Evolutionary conservation across 345 rosid species (phyloP).

Genomic region (Camelina neglecta): DNA sequence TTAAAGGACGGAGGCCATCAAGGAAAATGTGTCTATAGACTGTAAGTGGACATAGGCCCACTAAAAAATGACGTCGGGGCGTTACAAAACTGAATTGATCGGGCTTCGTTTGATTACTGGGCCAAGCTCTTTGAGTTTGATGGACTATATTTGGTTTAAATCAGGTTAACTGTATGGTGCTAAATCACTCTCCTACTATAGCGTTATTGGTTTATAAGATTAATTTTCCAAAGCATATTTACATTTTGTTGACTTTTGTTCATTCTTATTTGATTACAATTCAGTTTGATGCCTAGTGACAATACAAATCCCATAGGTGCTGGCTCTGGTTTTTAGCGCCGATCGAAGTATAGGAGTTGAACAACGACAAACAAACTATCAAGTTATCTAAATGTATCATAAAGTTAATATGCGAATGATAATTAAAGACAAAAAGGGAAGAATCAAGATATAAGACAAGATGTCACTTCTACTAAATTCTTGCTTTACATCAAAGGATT

Average conservation of each 20-base stretch:
- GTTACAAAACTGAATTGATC: too few relatives aligned
- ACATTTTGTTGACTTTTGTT: neutral
- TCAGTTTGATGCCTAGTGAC: neutral
- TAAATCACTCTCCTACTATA: too few relatives aligned
- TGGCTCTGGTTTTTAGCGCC: neutral
- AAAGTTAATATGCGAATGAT: neutral
- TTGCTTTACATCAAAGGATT: slow-evolving; percentile 12
- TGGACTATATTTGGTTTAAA: too few relatives aligned
- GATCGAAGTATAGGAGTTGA: neutral
- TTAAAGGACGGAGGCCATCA: too few relatives aligned
- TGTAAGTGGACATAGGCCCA: too few relatives aligned
- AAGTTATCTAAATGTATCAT: slow-evolving; percentile 17
- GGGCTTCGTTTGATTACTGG: too few relatives aligned
- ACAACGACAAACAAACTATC: neutral
- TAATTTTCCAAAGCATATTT: too few relatives aligned
- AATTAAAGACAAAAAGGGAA: slow-evolving; percentile 5
- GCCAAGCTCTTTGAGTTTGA: too few relatives aligned
- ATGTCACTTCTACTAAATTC: slow-evolving; percentile 17
- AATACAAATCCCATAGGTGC: neutral
- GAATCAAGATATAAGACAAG: slow-evolving; percentile 10
- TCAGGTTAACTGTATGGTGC: too few relatives aligned
- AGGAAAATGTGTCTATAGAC: too few relatives aligned
- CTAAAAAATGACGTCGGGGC: too few relatives aligned
- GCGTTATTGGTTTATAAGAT: too few relatives aligned
- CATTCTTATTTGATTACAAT: neutral